Conservation (phyloP, 768 basidiomycete species). For the Tulasnella calospora region DNA sequence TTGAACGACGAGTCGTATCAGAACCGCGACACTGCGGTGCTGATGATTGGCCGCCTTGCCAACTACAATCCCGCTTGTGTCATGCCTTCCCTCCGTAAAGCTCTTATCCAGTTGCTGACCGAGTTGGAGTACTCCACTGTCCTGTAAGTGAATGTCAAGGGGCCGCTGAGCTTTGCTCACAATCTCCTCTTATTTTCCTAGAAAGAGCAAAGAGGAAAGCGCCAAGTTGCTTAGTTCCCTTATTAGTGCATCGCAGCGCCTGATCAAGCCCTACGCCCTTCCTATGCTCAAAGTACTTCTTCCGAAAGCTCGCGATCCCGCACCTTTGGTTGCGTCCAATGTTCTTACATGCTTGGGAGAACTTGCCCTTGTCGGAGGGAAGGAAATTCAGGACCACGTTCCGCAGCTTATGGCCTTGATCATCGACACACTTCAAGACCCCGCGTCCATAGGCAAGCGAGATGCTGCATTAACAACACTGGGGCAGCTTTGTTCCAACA, state of each 20-base stretch:
- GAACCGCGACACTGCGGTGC: constrained; percentile 86
- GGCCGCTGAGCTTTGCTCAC: not conserved
- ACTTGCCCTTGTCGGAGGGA: constrained; percentile 86
- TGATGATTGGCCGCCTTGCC: constrained; percentile 86
- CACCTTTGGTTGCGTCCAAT: constrained; percentile 84
- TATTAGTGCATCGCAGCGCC: constrained; percentile 83
- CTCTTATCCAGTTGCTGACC: constrained; percentile 90
- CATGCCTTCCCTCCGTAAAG: constrained; percentile 93
- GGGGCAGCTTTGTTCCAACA: constrained; percentile 92
- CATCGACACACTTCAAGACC: constrained; percentile 82
- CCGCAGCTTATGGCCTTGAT: constrained; percentile 87
- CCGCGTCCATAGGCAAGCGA: constrained; percentile 70
- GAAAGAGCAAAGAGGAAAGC: constrained; percentile 81
- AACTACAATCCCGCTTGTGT: constrained; percentile 97
- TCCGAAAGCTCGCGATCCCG: constrained; percentile 78
- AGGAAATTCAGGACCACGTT: constrained; percentile 79
- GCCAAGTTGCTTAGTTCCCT: constrained; percentile 84
- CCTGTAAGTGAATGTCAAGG: constrained; percentile 49
- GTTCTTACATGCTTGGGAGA: constrained; percentile 94
- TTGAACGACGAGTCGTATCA: constrained; percentile 95
- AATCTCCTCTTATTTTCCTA: constrained; percentile 34
- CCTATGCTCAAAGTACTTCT: constrained; percentile 92
- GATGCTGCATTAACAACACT: constrained; percentile 92
- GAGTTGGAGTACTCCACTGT: constrained; percentile 95
- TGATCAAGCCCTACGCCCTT: constrained; percentile 93